Conservation (phyloP, 2,329 filamentous ascomycete genomes). For the Drechslerella coelobrocha region DNA sequence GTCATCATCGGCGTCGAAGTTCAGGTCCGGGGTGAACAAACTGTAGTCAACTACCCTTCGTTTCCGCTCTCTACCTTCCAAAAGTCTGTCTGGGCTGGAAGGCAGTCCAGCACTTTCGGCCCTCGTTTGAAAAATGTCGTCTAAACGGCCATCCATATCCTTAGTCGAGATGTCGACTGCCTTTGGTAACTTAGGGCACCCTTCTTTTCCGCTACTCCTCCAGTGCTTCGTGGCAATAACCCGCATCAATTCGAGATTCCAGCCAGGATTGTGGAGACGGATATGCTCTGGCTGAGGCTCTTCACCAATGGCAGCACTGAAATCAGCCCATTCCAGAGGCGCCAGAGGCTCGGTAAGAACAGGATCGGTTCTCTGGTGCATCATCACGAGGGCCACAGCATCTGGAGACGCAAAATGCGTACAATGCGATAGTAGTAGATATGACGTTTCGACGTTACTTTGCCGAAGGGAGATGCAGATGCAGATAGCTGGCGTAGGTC, state of each 20-base stretch:
- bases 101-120: neutral
- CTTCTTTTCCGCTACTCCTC: slow-evolving; percentile 17
- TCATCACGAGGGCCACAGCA: neutral
- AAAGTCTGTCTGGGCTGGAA: neutral
- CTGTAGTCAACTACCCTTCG: slow-evolving; percentile 24
- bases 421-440: neutral
- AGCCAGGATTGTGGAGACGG: slow-evolving; percentile 24
- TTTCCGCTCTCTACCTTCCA: slow-evolving; percentile 26
- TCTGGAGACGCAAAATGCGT: neutral
- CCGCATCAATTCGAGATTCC: slow-evolving; percentile 34
- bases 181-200: slow-evolving; percentile 6
- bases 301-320: slow-evolving; percentile 12
- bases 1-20: slow-evolving; percentile 10
- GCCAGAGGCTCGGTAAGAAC: slow-evolving; percentile 26
- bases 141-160: neutral
- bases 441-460: too few relatives aligned
- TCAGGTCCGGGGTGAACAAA: slow-evolving; percentile 3
- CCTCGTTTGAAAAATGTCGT: neutral
- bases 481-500: too few relatives aligned
- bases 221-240: slow-evolving; percentile 14
- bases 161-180: neutral
- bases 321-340: slow-evolving; percentile 34
- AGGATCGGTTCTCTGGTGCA: neutral
- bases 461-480: too few relatives aligned
- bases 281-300: slow-evolving; percentile 30